phyloP scores from a whole-genome alignment of 2,329 filamentous ascomycete species.

The Didymella pomorum region DNA sequence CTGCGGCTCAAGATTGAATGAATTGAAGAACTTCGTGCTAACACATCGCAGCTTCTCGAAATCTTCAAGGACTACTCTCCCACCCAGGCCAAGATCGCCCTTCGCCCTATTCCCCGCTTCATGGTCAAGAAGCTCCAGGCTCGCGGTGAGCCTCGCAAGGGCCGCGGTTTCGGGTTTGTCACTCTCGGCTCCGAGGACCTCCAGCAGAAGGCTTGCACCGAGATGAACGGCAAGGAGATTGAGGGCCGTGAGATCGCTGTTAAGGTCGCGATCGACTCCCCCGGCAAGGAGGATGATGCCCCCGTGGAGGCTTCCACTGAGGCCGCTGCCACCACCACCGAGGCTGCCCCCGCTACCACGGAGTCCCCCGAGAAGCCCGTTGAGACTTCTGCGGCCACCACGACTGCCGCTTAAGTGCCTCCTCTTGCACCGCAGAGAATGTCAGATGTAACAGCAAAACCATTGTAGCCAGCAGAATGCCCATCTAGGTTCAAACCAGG shows the following conservation, averaged over 20 bases:
- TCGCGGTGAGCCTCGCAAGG: slow-evolving; percentile 98
- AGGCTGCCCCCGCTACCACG: slow-evolving; percentile 30
- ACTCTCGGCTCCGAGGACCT: slow-evolving; percentile 93
- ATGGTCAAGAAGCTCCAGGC: no score
- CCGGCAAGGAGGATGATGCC: slow-evolving; percentile 93
- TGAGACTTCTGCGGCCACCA: slow-evolving; percentile 38
- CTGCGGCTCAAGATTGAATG: no score
- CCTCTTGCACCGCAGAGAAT: no score
- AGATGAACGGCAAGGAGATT: slow-evolving; percentile 99
- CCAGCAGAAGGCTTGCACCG: slow-evolving; percentile 93
- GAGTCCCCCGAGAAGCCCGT: slow-evolving; percentile 27
- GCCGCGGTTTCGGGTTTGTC: slow-evolving; percentile 98
- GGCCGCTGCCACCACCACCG: slow-evolving; percentile 42
- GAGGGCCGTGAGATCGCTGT: slow-evolving; percentile 99
- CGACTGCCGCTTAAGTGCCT: slow-evolving; percentile 46
- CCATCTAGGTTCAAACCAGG: no score
- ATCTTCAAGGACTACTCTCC: slow-evolving; percentile 94
- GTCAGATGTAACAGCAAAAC: no score
- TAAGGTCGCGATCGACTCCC: slow-evolving; percentile 99
- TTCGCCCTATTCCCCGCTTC: slow-evolving; percentile 97
- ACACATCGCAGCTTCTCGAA: slow-evolving; percentile 80
- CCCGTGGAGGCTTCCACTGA: slow-evolving; percentile 59
- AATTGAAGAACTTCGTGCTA: slow-evolving; percentile 11
- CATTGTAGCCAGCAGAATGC: no score
- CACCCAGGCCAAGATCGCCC: slow-evolving; percentile 95